Evolutionary conservation across 2,329 filamentous ascomycete species (phyloP).

Genomic region (Fusarium longipes): DNA sequence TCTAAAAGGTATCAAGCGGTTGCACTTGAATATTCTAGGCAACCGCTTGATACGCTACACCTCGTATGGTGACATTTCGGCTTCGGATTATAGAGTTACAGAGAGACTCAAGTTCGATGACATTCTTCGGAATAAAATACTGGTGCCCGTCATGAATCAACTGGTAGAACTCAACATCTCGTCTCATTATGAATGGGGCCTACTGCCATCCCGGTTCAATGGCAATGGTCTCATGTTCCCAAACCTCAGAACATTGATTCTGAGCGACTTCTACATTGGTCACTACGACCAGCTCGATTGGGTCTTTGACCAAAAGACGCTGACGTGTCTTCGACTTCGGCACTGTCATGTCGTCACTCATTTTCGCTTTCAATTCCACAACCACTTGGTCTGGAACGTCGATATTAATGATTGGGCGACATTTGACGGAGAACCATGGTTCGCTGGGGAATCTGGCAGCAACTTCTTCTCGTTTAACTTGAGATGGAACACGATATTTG

Average conservation of each 20-base stretch:
- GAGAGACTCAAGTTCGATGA: not conserved
- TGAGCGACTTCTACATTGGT: fast-evolving
- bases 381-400: not conserved
- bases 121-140: not conserved
- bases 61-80: no score
- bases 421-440: not conserved
- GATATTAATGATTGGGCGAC: not conserved
- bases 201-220: not conserved
- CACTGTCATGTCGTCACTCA: not conserved
- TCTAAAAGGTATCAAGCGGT: not conserved
- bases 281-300: not conserved
- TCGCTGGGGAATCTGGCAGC: fast-evolving
- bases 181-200: not conserved
- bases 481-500: not conserved
- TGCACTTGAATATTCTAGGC: not conserved
- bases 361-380: not conserved
- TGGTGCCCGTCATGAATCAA: not conserved
- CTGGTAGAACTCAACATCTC: not conserved
- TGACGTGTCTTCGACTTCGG: not conserved
- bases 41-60: no score
- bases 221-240: not conserved
- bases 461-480: not conserved
- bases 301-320: not conserved
- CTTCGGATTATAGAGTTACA: not conserved
- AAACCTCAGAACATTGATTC: not conserved